Conservation (phyloP, 495 filamentous ascomycete species). For the Penicillium lividum region DNA sequence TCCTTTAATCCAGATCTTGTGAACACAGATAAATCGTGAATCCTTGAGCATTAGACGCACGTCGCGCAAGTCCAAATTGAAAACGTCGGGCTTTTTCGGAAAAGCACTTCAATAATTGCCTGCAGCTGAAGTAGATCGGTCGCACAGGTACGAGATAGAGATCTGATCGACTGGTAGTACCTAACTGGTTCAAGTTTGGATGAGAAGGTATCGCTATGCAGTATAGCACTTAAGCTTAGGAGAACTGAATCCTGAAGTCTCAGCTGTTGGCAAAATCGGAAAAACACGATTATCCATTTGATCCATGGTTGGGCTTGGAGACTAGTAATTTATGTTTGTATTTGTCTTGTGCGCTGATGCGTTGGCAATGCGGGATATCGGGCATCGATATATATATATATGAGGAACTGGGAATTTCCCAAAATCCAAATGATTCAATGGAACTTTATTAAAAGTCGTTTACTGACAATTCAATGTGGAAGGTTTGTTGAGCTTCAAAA, state of each 20-base stretch:
- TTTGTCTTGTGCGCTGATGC: conserved; percentile 11
- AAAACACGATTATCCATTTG: conserved; percentile 9
- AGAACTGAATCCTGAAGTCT: too few relatives aligned
- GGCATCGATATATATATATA: conserved; percentile 14
- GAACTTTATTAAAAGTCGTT: too few relatives aligned
- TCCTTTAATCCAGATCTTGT: not conserved
- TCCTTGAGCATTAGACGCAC: not conserved
- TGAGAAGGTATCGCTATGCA: too few relatives aligned
- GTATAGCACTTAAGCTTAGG: not conserved
- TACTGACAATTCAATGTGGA: too few relatives aligned
- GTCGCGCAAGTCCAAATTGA: conserved; percentile 5
- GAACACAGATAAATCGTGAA: not conserved
- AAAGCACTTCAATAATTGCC: not conserved
- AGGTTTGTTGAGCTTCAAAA: too few relatives aligned
- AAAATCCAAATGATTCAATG: too few relatives aligned
- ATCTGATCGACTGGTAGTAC: too few relatives aligned
- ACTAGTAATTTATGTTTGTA: not conserved
- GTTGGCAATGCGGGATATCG: conserved; percentile 22
- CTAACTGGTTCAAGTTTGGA: too few relatives aligned
- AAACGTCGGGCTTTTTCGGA: not conserved
- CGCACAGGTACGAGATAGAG: not conserved
- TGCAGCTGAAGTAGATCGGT: not conserved
- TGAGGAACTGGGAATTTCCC: too few relatives aligned
- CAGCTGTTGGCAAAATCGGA: conserved; percentile 2
- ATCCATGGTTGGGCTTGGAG: conserved; percentile 24